Base-by-base conservation (phyloP, 192 early-diverging fungal species). In the Rhizoclosmatium globosum region DNA sequence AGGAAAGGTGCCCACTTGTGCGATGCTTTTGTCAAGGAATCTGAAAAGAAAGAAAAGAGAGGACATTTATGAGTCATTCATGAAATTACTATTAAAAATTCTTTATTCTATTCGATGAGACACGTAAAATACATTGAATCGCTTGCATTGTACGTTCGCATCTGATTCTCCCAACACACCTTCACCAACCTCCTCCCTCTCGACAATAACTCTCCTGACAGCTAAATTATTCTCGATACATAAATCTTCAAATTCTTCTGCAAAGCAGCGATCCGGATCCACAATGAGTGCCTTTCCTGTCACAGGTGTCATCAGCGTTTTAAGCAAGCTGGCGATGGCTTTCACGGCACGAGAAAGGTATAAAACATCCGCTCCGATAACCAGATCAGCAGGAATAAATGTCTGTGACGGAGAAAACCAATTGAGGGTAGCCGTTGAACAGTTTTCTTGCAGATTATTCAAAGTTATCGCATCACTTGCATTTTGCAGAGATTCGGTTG, bases 221-320 rank as follows among this genome's bases (percentile, higher is more conserved):
- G 60, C 38, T 7, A 62, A 23, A 7, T 47, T 47, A 7, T 15
- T 71, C 46, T 71, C 68, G n/a, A 53, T 3, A 38, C 39, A 44
- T 56, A 3, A 3, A 38, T 71, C 68, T 13, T 47, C 68, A 31
- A 71, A 71, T 3, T 71, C 68, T 21, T 71, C 47, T 21, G 68
- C 68, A 71, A 42, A 71, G 47, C 47, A 56, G 11, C 68, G 46
- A 41, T 71, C 68, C 21, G 68, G 68, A 44, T 71, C 68, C 13
- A 71, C 68, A 19, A 71, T 13, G 4, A 71, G 19, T 4, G 68
- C 68, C 19, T n/a, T 3, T 38, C 68, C 68, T 4, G 39, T 44
- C n/a, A 11, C 15, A 4, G 47, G 42, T 31, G 6, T 19, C 60
- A 62, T 62, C 50, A 53, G 17, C 21, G 4, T 9, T 19, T 7